Evolutionary conservation across 371 early-diverging fungal genomes (phyloP).

Genomic region (Mortierella polycephala): DNA sequence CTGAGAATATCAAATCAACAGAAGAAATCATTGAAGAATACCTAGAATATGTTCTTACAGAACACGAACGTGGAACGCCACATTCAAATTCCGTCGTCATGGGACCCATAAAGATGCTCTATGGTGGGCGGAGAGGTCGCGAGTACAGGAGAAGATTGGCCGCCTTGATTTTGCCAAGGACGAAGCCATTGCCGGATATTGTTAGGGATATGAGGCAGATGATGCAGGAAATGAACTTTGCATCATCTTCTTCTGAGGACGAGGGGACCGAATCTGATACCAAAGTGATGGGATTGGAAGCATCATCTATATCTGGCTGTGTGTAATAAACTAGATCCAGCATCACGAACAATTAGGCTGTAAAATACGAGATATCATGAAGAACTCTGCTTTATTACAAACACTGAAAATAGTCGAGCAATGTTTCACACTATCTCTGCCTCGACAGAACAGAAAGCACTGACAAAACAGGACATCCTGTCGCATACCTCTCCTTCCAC

Average conservation of each 20-base stretch:
- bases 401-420: too few relatives aligned
- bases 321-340: background rate
- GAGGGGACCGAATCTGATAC: conserved; percentile 8
- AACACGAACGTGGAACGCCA: conserved; percentile 44
- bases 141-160: conserved; percentile 42
- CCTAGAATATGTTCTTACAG: conserved; percentile 43
- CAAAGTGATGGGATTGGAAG: background rate
- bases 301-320: background rate
- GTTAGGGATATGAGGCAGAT: conserved; percentile 35
- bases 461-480: background rate
- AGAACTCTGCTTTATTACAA: too few relatives aligned
- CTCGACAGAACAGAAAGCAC: too few relatives aligned
- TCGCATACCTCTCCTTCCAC: background rate
- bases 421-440: too few relatives aligned
- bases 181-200: conserved; percentile 45
- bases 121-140: conserved; percentile 33
- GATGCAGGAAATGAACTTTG: conserved; percentile 39
- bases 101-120: conserved; percentile 48
- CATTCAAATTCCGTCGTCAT: conserved; percentile 47
- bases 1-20: conserved; percentile 44
- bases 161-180: conserved; percentile 32
- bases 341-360: too few relatives aligned
- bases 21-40: conserved; percentile 58
- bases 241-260: conserved; percentile 7
- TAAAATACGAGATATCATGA: too few relatives aligned